These are phyloP conservation scores for Ambrosiella cleistominuta DNA, from an alignment of 2,329 filamentous ascomycete species.

Conservation along the genomic window DNA sequence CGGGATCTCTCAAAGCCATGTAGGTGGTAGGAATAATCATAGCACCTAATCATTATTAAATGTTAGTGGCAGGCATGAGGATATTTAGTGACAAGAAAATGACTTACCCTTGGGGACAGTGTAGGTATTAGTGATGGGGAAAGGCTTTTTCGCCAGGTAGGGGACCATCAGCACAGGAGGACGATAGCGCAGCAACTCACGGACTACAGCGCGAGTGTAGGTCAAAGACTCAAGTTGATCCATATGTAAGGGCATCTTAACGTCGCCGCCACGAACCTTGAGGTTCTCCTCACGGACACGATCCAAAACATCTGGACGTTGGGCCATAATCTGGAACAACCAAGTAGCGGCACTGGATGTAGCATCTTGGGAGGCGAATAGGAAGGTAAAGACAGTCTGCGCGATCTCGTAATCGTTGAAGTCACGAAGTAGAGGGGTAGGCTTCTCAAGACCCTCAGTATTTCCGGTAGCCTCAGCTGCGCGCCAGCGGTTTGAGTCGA, in stretches of 20 bases:
- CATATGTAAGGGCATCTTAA: slow-evolving; percentile 52
- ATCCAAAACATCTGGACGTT: slow-evolving; percentile 81
- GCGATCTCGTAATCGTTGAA: slow-evolving; percentile 85
- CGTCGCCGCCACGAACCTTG: slow-evolving; percentile 55
- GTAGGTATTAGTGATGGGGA: slow-evolving; percentile 74
- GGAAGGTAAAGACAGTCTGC: slow-evolving; percentile 86
- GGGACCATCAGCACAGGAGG: slow-evolving; percentile 96
- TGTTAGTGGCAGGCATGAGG: slow-evolving; percentile 13
- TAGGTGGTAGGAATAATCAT: slow-evolving; percentile 93
- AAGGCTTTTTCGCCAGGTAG: slow-evolving; percentile 85
- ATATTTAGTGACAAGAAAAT: neutral
- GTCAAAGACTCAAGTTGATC: slow-evolving; percentile 76
- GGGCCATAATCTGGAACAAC: slow-evolving; percentile 86
- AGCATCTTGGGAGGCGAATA: slow-evolving; percentile 94
- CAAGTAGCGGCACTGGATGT: slow-evolving; percentile 87
- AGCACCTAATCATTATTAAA: slow-evolving; percentile 33
- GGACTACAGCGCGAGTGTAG: slow-evolving; percentile 83
- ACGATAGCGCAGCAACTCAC: slow-evolving; percentile 80
- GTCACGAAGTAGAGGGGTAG: slow-evolving; percentile 60
- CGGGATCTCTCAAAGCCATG: slow-evolving; percentile 76
- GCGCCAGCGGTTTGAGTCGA: slow-evolving; percentile 67
- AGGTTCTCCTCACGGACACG: slow-evolving; percentile 86
- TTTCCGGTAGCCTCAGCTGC: slow-evolving; percentile 60
- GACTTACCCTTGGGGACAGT: slow-evolving; percentile 69
- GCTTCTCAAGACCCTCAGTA: slow-evolving; percentile 57